Base-by-base conservation (phyloP, 2,329 filamentous ascomycete species). In the Epichloe hybrida region DNA sequence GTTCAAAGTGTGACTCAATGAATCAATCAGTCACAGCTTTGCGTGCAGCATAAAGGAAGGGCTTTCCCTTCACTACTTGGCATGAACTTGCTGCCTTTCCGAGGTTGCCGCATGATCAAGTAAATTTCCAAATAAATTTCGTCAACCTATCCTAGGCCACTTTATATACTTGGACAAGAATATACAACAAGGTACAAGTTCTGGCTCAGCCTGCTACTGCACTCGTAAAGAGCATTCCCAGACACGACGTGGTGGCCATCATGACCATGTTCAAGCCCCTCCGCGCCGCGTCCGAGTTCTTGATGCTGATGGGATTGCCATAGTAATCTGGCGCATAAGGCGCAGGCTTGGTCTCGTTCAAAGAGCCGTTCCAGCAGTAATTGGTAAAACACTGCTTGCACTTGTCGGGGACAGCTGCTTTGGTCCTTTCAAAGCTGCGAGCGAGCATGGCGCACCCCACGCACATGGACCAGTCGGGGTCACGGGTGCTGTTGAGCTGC, bases 281-380 rank as follows among this genome's bases (percentile, higher is more conserved):
- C n/a, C 40, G 31, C 23, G 20, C 13, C 3, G 52, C 42, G 3
- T 53, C 59, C 21, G 56, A 56, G 44, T 56, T 62, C 34, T 63
- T 52, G 8, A 59, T 43, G 27, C 60, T 51, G 37, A 67, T 59
- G 12, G 54, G 51, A 38, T 58, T 56, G 50, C 61, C 56, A 37
- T 60, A 59, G 5, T 62, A 56, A 2, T 48, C 17, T 9, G 66
- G 66, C 23, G 57, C 49, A 43, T 69, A 69, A 7, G 53, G 58
- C 53, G 56, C 75, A 1, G 66, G 61, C 1, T 59, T 57, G 11
- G 55, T 52, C 48, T 64, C 63, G 31, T 66, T 62, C 37, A 68
- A 51, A 15, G 79, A 86, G n/a, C 93, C 93, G 64, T 96, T 79
- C 93, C 93, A 98, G 76, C 93, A 98, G 71, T 96, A 96, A 20